Evolutionary conservation across 306 rosid species (phyloP).

Genomic region (Trifolium pratense): DNA sequence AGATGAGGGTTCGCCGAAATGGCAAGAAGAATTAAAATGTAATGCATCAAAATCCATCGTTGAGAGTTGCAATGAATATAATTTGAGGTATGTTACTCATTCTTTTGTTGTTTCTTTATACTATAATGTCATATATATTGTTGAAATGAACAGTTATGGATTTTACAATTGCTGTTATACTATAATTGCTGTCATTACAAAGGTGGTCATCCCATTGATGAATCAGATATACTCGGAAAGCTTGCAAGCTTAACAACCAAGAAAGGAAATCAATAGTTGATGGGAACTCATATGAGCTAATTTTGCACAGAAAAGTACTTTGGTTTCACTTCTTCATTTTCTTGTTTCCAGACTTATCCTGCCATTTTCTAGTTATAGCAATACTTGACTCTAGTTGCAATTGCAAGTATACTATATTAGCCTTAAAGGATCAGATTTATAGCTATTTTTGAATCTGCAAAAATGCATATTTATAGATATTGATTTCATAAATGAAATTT

Average conservation of each 20-base stretch:
- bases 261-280: not conserved
- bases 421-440: not conserved
- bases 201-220: conserved; percentile 15
- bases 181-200: not conserved
- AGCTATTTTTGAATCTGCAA: not conserved
- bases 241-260: not conserved
- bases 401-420: not conserved
- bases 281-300: not conserved
- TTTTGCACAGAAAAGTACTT: not conserved
- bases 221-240: not conserved
- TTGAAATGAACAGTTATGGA: not conserved
- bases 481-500: too few relatives aligned
- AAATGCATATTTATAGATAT: too few relatives aligned
- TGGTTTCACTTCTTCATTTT: not conserved
- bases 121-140: not conserved
- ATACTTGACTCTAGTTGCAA: not conserved
- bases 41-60: not conserved
- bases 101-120: conserved; percentile 25
- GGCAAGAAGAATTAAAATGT: conserved; percentile 22
- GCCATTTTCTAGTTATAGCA: conserved; percentile 9
- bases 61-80: conserved; percentile 27
- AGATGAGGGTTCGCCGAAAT: conserved; percentile 34
- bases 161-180: not conserved
- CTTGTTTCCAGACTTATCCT: not conserved
- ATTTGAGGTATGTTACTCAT: conserved; percentile 28